Base-by-base conservation (phyloP, 148 eudicot species). In the Salicornia ramosissima region DNA sequence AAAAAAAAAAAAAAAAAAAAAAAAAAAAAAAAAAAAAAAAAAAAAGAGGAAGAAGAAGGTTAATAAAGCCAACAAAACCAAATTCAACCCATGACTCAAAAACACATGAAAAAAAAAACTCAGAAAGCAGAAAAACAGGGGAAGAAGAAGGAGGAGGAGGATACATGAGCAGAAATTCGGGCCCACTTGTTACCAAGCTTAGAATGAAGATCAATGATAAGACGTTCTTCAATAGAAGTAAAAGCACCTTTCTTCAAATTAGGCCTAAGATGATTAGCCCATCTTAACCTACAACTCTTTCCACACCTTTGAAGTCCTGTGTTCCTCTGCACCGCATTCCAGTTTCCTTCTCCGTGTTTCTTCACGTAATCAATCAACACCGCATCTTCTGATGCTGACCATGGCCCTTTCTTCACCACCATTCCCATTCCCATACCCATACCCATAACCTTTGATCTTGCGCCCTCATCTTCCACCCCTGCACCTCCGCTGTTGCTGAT, bases 141-240 rank as follows among this genome's bases (percentile, higher is more conserved):
- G 31, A 15, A 22, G 30, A 2, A 51, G 57, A n/a, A 45, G 2
- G 13, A 14, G 60, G 2, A 45, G 2, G 13, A 14, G 60, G 2
- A 7, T 70, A 88, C 98, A 82, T 92, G 86, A 69, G 91, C 74
- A 66, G 96, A 91, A 85, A 92, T 92, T 65, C 96, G 88, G 68
- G 98, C 98, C 98, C 98, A 92, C 76, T 92, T 92, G 73, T 90
- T 92, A 2, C 98, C 98, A 40, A 88, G 73, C 80, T 83, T 86
- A 39, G 94, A 74, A 65, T 92, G 98, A 62, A 92, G 88, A 10
- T 86, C 85, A 56, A 88, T 81, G 47, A 92, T 88, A 21, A 81
- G 75, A n/a, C 74, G 80, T 61, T 88, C 98, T 65, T 92, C 98
- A 2, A 86, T 91, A 5, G 67, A 10, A n/a, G 94, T 77, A 57